Conservation (phyloP, 768 basidiomycete species). For the Cystobasidium ongulense region DNA sequence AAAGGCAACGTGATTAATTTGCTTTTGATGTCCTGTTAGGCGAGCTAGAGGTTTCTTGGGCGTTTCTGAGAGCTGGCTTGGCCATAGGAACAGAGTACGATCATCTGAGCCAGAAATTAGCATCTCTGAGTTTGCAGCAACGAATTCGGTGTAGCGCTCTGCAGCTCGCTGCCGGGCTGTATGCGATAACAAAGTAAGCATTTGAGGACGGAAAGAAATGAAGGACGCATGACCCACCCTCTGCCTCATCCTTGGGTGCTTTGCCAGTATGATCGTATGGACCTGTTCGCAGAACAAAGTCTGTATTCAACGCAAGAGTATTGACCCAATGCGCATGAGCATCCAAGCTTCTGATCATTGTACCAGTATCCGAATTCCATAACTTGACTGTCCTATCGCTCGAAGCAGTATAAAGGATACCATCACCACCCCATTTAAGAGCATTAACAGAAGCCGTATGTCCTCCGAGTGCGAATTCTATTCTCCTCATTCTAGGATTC, state of each 20-base stretch:
- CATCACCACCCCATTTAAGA: slow-evolving; percentile 90
- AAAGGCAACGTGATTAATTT: slow-evolving; percentile 87
- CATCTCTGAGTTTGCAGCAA: slow-evolving; percentile 61
- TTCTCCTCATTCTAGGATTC: slow-evolving; percentile 62
- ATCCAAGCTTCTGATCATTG: slow-evolving; percentile 70
- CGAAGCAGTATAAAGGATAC: slow-evolving; percentile 85
- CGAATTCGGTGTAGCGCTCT: slow-evolving; percentile 57
- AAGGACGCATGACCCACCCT: slow-evolving; percentile 47
- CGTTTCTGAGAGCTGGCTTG: slow-evolving; percentile 49
- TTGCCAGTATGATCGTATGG: slow-evolving; percentile 85
- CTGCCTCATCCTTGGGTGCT: slow-evolving; percentile 66
- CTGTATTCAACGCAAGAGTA: slow-evolving; percentile 86
- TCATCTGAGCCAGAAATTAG: slow-evolving; percentile 95
- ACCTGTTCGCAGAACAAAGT: slow-evolving; percentile 87
- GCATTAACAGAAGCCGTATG: slow-evolving; percentile 92
- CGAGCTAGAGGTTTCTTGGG: slow-evolving; percentile 64
- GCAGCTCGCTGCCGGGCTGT: slow-evolving; percentile 41
- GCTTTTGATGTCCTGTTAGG: slow-evolving; percentile 87
- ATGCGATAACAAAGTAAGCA: slow-evolving; percentile 24
- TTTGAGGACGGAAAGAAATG: not conserved
- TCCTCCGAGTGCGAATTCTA: slow-evolving; percentile 80
- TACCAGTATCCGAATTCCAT: slow-evolving; percentile 90
- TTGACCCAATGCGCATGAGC: slow-evolving; percentile 99
- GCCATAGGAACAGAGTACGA: slow-evolving; percentile 96
- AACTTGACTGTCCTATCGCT: slow-evolving; percentile 88